Evolutionary conservation across 805 yeast species (phyloP).

Genomic region (Alloascoidea hylecoeti): DNA sequence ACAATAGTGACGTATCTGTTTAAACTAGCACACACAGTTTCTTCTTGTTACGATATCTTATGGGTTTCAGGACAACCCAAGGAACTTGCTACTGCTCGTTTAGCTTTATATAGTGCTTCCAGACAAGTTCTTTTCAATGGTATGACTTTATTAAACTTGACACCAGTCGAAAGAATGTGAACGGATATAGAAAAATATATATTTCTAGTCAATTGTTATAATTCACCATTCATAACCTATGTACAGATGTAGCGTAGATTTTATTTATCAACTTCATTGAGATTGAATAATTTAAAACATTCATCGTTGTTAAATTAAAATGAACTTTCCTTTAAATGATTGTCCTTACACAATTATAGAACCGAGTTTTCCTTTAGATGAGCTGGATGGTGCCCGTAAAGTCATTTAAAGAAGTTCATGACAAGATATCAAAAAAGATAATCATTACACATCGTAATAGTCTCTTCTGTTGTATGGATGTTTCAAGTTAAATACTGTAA

Average conservation of each 20-base stretch:
- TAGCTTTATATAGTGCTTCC: constrained; percentile 83
- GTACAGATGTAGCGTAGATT: background rate
- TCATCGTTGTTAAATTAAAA: background rate
- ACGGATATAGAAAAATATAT: background rate
- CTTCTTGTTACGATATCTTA: constrained; percentile 88
- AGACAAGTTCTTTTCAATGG: constrained; percentile 85
- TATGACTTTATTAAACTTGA: constrained; percentile 77
- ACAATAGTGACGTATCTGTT: constrained; percentile 90
- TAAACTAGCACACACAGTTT: constrained; percentile 83
- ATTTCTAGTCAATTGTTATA: background rate
- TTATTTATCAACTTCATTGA: background rate
- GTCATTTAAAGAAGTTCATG: too few species aligned
- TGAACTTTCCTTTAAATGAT: too few species aligned
- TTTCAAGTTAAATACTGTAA: constrained; percentile 2
- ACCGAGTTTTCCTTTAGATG: too few species aligned
- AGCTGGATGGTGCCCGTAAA: too few species aligned
- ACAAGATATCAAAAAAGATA: too few species aligned
- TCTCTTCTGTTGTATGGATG: too few species aligned
- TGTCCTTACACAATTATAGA: too few species aligned
- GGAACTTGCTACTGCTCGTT: constrained; percentile 77
- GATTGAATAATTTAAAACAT: background rate
- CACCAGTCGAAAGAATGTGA: constrained; percentile 98
- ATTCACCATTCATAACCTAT: background rate
- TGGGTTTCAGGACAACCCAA: constrained; percentile 95
- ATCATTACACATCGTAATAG: too few species aligned